Percentiles rank a stretch among this genome's conserved stretches.
phyloP scores from a whole-genome alignment of 345 rosid genomes.

The Melaleuca alternifolia region DNA sequence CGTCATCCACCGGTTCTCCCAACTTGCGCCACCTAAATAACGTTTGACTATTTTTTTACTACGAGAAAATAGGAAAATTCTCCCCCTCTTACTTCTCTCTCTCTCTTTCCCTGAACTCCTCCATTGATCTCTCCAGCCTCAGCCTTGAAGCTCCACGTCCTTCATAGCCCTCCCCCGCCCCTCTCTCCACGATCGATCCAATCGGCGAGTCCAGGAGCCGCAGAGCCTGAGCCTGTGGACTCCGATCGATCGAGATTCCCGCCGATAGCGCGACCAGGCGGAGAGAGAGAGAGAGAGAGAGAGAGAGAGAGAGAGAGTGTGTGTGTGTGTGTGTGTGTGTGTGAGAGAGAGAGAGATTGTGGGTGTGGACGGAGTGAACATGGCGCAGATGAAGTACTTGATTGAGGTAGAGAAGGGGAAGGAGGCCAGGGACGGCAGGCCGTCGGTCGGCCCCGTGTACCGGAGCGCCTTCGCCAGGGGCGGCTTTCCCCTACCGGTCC shows the following conservation, averaged over 20 bases:
- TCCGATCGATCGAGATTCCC: neutral
- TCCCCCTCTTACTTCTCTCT: neutral
- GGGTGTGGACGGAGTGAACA: neutral
- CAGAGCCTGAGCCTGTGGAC: neutral
- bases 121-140: neutral
- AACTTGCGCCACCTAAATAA: neutral
- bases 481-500: slow-evolving; percentile 70
- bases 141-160: neutral
- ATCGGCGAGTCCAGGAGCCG: neutral
- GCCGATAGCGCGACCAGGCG: neutral
- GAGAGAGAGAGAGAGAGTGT: neutral
- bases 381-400: slow-evolving; percentile 27
- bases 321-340: neutral
- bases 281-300: neutral
- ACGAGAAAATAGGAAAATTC: neutral
- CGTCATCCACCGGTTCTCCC: neutral
- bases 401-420: slow-evolving; percentile 66
- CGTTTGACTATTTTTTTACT: neutral
- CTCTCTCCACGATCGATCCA: neutral
- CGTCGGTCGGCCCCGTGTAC: slow-evolving; percentile 82
- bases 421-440: slow-evolving; percentile 49
- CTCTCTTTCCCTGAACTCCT: neutral
- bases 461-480: slow-evolving; percentile 68
- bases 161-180: neutral
- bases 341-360: neutral